These are phyloP conservation scores for Colletotrichum simmondsii DNA, from an alignment of 2,329 filamentous ascomycete genomes.

Conservation along the genomic window DNA sequence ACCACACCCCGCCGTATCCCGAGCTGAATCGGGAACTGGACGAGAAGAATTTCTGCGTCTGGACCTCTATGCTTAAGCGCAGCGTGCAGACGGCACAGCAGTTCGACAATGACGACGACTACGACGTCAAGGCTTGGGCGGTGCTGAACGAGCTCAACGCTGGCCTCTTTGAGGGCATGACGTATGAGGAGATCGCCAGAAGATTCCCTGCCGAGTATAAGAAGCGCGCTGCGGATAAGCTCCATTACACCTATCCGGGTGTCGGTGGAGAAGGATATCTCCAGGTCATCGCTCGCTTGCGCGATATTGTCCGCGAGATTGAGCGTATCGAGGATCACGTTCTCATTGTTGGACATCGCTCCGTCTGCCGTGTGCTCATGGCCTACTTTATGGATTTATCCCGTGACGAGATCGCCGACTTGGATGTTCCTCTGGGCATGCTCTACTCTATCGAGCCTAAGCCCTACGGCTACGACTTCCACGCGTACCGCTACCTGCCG, in stretches of 20 bases:
- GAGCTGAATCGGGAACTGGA: constrained; percentile 77
- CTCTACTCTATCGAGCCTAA: constrained; percentile 96
- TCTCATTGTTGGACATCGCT: constrained; percentile 91
- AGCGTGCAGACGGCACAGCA: constrained; percentile 88
- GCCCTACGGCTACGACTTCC: constrained; percentile 97
- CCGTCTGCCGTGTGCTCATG: constrained; percentile 89
- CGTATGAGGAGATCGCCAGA: constrained; percentile 88
- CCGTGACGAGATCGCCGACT: constrained; percentile 89
- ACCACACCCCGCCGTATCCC: constrained; percentile 94
- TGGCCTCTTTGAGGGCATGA: constrained; percentile 93
- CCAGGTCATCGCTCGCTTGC: constrained; percentile 94
- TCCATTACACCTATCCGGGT: constrained; percentile 96
- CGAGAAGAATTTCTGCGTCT: constrained; percentile 95
- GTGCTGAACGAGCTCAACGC: constrained; percentile 98
- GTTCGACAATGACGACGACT: constrained; percentile 93
- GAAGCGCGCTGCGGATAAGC: constrained; percentile 84
- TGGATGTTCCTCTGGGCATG: constrained; percentile 94
- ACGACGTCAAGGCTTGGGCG: constrained; percentile 96
- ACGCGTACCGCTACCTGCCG: constrained; percentile 91
- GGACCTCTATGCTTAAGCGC: constrained; percentile 96
- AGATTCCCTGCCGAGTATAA: constrained; percentile 84
- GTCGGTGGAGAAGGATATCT: constrained; percentile 96
- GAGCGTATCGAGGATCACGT: constrained; percentile 98
- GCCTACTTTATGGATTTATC: constrained; percentile 97
- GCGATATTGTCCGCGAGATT: constrained; percentile 95